Conservation (phyloP, 441 rosid genomes). For the Mallotus japonicus region DNA sequence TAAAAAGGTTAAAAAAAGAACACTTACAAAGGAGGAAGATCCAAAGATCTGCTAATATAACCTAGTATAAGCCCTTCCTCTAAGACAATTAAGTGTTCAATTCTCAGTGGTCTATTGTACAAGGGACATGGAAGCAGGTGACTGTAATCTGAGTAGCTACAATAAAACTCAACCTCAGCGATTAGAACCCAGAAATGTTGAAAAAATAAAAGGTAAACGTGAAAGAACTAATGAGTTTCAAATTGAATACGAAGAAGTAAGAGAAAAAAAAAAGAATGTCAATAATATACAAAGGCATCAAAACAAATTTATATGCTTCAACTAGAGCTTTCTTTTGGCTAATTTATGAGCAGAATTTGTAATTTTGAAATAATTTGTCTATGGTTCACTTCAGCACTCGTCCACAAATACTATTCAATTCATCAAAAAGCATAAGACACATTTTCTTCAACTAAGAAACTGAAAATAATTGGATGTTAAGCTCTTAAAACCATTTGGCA, state of each 20-base stretch:
- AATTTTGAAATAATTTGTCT: background rate
- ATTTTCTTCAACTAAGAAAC: background rate
- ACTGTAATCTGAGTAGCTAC: slow-evolving; percentile 56
- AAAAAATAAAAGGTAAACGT: too few relatives aligned
- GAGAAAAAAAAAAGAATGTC: background rate
- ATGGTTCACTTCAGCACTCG: background rate
- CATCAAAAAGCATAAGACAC: background rate
- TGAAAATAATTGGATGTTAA: background rate
- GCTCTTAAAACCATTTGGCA: background rate
- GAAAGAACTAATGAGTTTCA: too few relatives aligned
- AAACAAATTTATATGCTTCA: background rate
- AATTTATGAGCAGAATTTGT: background rate
- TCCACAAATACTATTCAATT: background rate
- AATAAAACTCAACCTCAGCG: slow-evolving; percentile 6
- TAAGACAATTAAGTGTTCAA: slow-evolving; percentile 75
- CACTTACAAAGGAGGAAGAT: slow-evolving; percentile 84
- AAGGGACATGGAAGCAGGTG: slow-evolving; percentile 76
- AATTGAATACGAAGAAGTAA: background rate
- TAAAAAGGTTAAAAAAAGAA: slow-evolving; percentile 13
- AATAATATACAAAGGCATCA: background rate
- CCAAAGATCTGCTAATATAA: slow-evolving; percentile 53
- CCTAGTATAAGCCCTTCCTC: slow-evolving; percentile 59
- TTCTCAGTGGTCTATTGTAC: slow-evolving; percentile 52
- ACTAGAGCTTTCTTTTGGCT: background rate
- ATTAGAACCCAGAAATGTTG: background rate